Base-by-base conservation (phyloP, 2,329 filamentous ascomycete species). In the Fusarium beomiforme region DNA sequence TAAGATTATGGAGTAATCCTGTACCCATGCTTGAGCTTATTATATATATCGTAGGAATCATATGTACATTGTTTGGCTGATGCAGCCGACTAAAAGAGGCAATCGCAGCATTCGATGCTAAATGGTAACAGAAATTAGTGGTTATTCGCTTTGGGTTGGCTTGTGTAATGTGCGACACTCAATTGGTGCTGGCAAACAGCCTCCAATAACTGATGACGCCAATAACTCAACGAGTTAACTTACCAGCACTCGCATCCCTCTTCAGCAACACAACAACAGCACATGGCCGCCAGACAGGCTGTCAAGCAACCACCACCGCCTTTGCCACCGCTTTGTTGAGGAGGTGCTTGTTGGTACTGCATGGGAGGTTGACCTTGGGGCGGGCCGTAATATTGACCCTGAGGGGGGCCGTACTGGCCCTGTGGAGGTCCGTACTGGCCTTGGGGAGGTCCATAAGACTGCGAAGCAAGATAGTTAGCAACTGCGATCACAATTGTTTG, bases 181-280 rank as follows among this genome's bases (percentile, higher is more conserved):
- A 59, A 49, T 46, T 55, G 42, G 37, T 39, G 50, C 50, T 39
- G 37, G 39, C 36, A 31, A 47, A 29, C 26, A 49, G 23, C 51
- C n/a, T 61, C 56, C 64, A 47, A 67, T 50, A 29, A 34, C 55
- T 60, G 54, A 70, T 43, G 34, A 54, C 46, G 46, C 47, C 55
- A 41, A 57, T 47, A 56, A 49, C 37, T 36, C 16, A 19, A 58
- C 23, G 44, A 26, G 39, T 50, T 36, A 13, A 72, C 73, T 51
- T 80, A 82, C 83, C 85, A 87, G 71, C 83, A 84, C 73, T 87
- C 85, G 76, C 85, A 87, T 33, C 80, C 81, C 70, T 86, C 85
- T 60, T 87, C 85, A 44, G 82, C 79, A 58, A 84, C 82, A 69
- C 84, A 87, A 77, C 85, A 87, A 77, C 83, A 86, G 79, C 85